Percentiles rank a stretch among this genome's conserved stretches.
Conservation (phyloP, 805 yeast species). For the Yarrowia bubula region DNA sequence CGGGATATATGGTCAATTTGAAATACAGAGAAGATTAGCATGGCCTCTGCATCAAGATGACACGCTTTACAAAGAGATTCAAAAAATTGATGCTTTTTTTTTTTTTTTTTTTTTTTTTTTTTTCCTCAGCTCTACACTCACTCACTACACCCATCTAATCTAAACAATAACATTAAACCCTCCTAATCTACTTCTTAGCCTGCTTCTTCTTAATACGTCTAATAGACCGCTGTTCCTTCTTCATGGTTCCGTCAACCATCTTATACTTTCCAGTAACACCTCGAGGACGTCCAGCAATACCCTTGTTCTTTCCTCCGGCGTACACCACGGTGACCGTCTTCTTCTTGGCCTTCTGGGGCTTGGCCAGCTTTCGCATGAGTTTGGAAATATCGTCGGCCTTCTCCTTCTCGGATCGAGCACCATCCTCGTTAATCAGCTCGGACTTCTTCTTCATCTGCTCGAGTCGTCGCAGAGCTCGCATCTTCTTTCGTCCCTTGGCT, state of each 20-base stretch:
- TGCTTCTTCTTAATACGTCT: constrained; percentile 72
- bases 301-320: constrained; percentile 81
- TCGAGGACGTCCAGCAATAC: constrained; percentile 90
- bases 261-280: constrained; percentile 97
- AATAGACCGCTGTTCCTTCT: constrained; percentile 94
- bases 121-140: no score
- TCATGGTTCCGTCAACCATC: constrained; percentile 98
- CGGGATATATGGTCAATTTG: constrained; percentile 99
- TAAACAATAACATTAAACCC: not conserved
- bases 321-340: constrained; percentile 87
- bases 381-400: constrained; percentile 90
- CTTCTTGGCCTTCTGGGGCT: constrained; percentile 63
- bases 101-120: no score
- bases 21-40: constrained; percentile 99
- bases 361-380: constrained; percentile 75
- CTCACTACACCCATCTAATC: no score
- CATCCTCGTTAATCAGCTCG: constrained; percentile 84
- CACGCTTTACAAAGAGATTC: constrained; percentile 99
- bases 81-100: no score
- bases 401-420: constrained; percentile 83
- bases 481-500: constrained; percentile 93
- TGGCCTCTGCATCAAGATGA: constrained; percentile 99
- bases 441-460: constrained; percentile 91
- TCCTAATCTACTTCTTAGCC: not conserved
- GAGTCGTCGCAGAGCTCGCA: constrained; percentile 82